These are phyloP conservation scores for Funneliformis geosporum DNA, from an alignment of 192 early-diverging fungal genomes.

Conservation along the genomic window DNA sequence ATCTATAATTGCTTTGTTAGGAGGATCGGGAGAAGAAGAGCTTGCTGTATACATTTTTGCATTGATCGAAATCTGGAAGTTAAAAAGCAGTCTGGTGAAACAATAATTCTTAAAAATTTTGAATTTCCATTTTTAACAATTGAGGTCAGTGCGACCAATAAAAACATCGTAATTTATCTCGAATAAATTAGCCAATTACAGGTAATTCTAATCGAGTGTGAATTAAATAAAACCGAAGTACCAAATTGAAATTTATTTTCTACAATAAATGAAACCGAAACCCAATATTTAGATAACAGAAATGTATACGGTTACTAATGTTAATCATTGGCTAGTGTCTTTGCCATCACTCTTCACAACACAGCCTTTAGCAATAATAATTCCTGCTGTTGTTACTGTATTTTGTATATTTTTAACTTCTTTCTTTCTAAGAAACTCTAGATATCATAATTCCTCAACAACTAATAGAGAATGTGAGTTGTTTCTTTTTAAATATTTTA, in stretches of 20 bases:
- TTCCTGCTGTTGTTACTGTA: not conserved
- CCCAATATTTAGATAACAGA: not conserved
- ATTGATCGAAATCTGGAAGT: not conserved
- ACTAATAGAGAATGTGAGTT: not conserved
- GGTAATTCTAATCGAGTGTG: too few species aligned
- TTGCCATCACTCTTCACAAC: not conserved
- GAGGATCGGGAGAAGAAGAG: not conserved
- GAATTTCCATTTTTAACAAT: too few species aligned
- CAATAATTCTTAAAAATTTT: too few species aligned
- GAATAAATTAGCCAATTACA: too few species aligned
- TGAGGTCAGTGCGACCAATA: too few species aligned
- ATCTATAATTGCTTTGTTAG: slow-evolving; percentile 21
- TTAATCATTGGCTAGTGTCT: not conserved
- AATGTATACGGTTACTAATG: not conserved
- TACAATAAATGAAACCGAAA: not conserved
- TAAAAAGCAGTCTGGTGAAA: too few species aligned
- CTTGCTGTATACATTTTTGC: not conserved
- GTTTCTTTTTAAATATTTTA: not conserved
- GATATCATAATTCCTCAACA: not conserved
- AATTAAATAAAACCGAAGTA: too few species aligned
- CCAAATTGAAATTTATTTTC: not conserved
- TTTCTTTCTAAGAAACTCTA: not conserved
- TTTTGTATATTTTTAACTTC: not conserved
- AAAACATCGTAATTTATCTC: too few species aligned
- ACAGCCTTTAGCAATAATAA: slow-evolving; percentile 5